Evolutionary conservation across 2,329 filamentous ascomycete genomes (phyloP).

Genomic region (Neopestalotiopsis sp.): DNA sequence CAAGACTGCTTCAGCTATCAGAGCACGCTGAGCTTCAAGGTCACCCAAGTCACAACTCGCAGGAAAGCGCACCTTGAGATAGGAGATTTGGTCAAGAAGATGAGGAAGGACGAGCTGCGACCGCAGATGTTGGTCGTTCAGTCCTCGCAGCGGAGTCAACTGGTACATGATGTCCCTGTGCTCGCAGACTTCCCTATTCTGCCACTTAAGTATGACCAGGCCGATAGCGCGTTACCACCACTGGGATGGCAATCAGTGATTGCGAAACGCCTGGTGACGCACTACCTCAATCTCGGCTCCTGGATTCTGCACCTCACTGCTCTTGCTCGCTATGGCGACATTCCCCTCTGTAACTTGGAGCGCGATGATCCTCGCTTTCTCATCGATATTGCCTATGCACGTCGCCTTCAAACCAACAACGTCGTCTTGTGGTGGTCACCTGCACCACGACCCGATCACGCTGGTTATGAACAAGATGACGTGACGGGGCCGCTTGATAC

Average conservation of each 20-base stretch:
- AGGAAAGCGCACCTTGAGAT: conserved; percentile 89
- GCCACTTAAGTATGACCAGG: conserved; percentile 78
- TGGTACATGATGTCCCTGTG: conserved; percentile 84
- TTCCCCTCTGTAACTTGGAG: conserved; percentile 94
- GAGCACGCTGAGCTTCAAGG: conserved; percentile 83
- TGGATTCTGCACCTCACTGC: conserved; percentile 91
- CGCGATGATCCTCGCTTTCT: conserved; percentile 92
- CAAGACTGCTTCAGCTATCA: conserved; percentile 87
- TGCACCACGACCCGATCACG: conserved; percentile 87
- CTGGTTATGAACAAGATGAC: conserved; percentile 93
- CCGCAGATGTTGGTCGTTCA: conserved; percentile 89
- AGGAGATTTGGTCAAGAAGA: conserved; percentile 85
- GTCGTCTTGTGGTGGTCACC: conserved; percentile 98
- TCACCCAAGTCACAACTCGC: conserved; percentile 84
- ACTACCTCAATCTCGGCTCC: conserved; percentile 90
- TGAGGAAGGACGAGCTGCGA: conserved; percentile 81
- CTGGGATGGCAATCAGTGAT: conserved; percentile 93
- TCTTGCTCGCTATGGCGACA: conserved; percentile 88
- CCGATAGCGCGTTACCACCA: conserved; percentile 86
- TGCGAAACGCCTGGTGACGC: conserved; percentile 81
- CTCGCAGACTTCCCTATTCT: conserved; percentile 85
- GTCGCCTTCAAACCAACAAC: conserved; percentile 86
- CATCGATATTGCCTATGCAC: conserved; percentile 94
- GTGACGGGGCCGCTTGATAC: conserved; percentile 81
- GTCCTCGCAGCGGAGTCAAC: conserved; percentile 79